Evolutionary conservation across 1,284 basidiomycete species (phyloP), one percentile per base, ranked within the genome.

Genomic region (Cryptococcus sp.): DNA sequence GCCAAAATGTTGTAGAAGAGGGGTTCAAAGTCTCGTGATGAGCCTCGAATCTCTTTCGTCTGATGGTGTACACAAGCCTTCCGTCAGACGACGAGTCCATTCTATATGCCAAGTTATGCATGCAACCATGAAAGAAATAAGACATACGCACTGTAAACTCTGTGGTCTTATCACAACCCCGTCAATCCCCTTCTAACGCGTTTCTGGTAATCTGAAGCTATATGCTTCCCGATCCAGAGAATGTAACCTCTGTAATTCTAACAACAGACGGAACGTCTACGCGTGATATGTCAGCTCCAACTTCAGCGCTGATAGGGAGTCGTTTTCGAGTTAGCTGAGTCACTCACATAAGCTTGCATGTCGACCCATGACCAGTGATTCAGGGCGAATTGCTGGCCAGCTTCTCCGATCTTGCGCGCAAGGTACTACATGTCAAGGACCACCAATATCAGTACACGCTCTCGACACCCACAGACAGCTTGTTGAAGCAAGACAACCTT

Each of bases 311-410:
- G 37, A 20, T 26, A 29, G 29, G 19, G 19, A 6, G 6, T 10
- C n/a, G 6, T 26, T 22, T 39, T 43, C 16, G 37, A 13, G 8
- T 22, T 16, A n/a, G 41, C 41, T n/a, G n/a, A 8, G n/a, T 23
- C 20, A 20, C 75, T 69, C 65, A 79, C 75, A 59, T 79, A 81
- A 16, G 79, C 78, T 65, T 80, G 78, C 79, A 81, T 79, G 61
- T 80, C 78, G 37, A 75, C 74, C 76, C 75, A 78, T 47, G 80
- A 69, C 80, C 80, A 81, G 60, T 81, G 75, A 19, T 76, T 65
- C 34, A 74, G 64, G 1, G 80, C 76, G 66, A 81, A 82, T 43
- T 74, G 60, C 47, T 76, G 76, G 3, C 80, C 81, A 0, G 78
- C 76, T 37, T 72, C 68, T 7, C 79, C 81, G 22, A 83, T 83